Percentiles rank a stretch among this genome's conserved stretches.
phyloP scores from a whole-genome alignment of 345 rosid species.

The Eutrema heterophyllum region DNA sequence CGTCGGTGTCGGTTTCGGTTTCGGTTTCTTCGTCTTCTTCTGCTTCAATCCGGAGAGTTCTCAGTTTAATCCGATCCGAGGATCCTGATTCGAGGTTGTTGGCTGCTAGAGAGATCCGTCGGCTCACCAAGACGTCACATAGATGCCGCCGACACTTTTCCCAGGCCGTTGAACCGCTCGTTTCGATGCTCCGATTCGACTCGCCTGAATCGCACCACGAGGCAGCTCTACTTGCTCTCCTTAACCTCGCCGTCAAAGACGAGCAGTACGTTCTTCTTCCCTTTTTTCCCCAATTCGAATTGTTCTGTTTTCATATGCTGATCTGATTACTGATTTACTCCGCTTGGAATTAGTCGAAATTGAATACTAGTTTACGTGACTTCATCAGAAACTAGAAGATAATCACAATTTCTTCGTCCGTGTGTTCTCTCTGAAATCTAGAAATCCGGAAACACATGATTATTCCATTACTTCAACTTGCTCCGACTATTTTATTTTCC shows the following conservation, averaged over 20 bases:
- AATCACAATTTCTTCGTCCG: too few relatives aligned
- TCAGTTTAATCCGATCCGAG: constrained; percentile 46
- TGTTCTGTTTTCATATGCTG: background rate
- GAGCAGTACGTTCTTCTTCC: constrained; percentile 54
- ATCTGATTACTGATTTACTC: constrained; percentile 6
- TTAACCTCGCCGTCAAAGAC: constrained; percentile 95
- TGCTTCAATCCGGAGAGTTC: constrained; percentile 48
- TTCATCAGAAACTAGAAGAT: background rate
- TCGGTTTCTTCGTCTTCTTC: constrained; percentile 35
- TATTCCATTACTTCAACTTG: too few relatives aligned
- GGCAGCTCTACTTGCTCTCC: constrained; percentile 87
- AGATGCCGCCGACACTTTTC: constrained; percentile 81
- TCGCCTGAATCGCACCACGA: constrained; percentile 48
- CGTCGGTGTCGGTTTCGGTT: constrained; percentile 15
- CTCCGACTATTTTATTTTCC: background rate
- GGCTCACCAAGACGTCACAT: constrained; percentile 83
- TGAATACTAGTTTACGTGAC: background rate
- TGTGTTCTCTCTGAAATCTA: too few relatives aligned
- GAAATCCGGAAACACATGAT: background rate
- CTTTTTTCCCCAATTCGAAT: background rate
- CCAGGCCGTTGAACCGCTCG: constrained; percentile 66
- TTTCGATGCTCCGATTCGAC: constrained; percentile 62
- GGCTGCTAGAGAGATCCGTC: constrained; percentile 86
- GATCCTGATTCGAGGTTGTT: constrained; percentile 55
- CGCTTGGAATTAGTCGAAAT: background rate